Percentiles rank a stretch among this genome's conserved stretches.
These are phyloP conservation scores for Glycine tomentella DNA, from an alignment of 306 rosid genomes.

Conservation along the genomic window DNA sequence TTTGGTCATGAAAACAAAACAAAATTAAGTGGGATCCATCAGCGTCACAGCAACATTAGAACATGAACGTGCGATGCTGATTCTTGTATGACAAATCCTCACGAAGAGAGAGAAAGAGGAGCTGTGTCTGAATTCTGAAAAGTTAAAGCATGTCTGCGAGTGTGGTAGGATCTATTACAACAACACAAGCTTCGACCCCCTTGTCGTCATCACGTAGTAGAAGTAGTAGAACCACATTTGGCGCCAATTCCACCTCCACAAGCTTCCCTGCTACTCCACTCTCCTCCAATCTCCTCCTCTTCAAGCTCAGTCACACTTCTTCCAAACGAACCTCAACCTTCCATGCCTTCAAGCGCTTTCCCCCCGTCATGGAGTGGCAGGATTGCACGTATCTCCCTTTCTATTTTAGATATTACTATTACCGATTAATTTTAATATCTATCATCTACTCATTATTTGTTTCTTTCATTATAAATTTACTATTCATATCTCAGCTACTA, in stretches of 20 bases:
- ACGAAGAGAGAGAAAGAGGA: not conserved
- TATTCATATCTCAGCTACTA: not conserved
- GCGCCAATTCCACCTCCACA: constrained; percentile 48
- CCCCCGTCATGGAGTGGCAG: constrained; percentile 97
- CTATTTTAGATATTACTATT: not conserved
- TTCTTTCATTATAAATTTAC: not conserved
- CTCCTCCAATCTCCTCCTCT: constrained; percentile 48
- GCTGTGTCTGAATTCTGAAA: constrained; percentile 10
- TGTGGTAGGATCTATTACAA: constrained; percentile 37
- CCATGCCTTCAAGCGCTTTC: constrained; percentile 54
- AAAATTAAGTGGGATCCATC: constrained; percentile 26
- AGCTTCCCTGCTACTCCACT: constrained; percentile 47
- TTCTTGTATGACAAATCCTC: not conserved
- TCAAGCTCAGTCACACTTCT: constrained; percentile 52
- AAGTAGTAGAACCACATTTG: constrained; percentile 38
- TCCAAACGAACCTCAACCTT: constrained; percentile 50
- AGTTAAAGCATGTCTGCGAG: constrained; percentile 57
- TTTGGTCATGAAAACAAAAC: constrained; percentile 3
- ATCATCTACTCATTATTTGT: too few relatives aligned
- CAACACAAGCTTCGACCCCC: constrained; percentile 35
- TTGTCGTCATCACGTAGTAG: constrained; percentile 1
- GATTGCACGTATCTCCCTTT: constrained; percentile 80
- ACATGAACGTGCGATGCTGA: constrained; percentile 26
- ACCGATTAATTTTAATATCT: too few relatives aligned
- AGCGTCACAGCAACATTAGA: not conserved